phyloP scores from a whole-genome alignment of 1,139 yeast genomes.

The Taphrina pruni region DNA sequence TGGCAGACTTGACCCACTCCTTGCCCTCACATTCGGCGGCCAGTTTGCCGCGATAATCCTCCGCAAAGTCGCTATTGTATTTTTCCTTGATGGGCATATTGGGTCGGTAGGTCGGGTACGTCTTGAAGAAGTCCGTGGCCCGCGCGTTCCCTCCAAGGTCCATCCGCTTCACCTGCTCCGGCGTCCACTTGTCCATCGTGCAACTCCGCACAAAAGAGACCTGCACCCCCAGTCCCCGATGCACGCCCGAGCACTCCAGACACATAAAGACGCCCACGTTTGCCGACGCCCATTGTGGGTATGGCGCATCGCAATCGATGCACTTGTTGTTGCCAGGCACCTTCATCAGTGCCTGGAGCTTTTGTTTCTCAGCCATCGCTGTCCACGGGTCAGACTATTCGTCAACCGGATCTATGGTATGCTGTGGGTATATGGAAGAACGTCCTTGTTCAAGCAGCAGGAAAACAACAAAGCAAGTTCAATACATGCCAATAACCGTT shows the following conservation, averaged over 20 bases:
- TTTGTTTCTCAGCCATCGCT: slow-evolving; percentile 32
- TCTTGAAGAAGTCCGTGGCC: slow-evolving; percentile 80
- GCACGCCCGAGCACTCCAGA: slow-evolving; percentile 43
- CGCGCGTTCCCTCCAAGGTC: slow-evolving; percentile 89
- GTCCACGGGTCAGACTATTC: not conserved
- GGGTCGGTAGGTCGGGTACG: slow-evolving; percentile 54
- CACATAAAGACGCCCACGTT: slow-evolving; percentile 61
- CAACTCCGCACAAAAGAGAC: slow-evolving; percentile 93
- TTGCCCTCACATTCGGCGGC: slow-evolving; percentile 76
- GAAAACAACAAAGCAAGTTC: too few species aligned
- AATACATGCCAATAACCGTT: not conserved
- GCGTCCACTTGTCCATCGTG: slow-evolving; percentile 90
- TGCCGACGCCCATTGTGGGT: slow-evolving; percentile 80
- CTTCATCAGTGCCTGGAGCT: slow-evolving; percentile 46
- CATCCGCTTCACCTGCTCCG: slow-evolving; percentile 84
- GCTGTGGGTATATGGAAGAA: too few species aligned
- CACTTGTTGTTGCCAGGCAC: slow-evolving; percentile 56
- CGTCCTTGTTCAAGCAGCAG: too few species aligned
- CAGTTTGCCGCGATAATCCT: slow-evolving; percentile 84
- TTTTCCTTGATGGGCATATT: slow-evolving; percentile 58
- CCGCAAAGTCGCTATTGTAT: slow-evolving; percentile 89
- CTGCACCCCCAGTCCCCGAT: slow-evolving; percentile 84
- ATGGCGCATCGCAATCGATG: slow-evolving; percentile 90
- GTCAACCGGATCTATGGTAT: too few species aligned
- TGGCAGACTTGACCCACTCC: slow-evolving; percentile 70